Percentiles rank a stretch among this genome's conserved stretches.
Conservation (phyloP, 2,329 filamentous ascomycete genomes). For the Colletotrichum sp. region DNA sequence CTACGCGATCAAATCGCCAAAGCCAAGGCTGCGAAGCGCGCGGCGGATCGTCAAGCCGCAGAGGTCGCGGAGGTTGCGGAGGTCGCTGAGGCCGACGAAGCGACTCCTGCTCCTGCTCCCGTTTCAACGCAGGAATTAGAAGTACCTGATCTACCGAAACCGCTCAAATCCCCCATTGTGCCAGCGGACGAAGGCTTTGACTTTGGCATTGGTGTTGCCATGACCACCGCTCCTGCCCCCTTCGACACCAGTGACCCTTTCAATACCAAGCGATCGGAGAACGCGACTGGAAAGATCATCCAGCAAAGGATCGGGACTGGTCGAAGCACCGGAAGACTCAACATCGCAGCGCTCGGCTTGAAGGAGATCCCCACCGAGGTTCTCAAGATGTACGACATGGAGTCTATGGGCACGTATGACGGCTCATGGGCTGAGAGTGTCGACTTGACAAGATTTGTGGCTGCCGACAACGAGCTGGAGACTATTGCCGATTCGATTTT, state of each 20-base stretch:
- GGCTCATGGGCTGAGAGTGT: slow-evolving; percentile 91
- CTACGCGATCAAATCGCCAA: slow-evolving; percentile 92
- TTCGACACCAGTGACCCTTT: slow-evolving; percentile 64
- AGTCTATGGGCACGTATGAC: slow-evolving; percentile 65
- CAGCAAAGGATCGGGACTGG: slow-evolving; percentile 75
- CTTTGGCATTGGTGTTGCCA: slow-evolving; percentile 47
- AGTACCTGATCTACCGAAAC: not conserved
- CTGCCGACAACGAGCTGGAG: slow-evolving; percentile 88
- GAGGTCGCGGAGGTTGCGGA: slow-evolving; percentile 16
- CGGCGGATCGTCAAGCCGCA: slow-evolving; percentile 42
- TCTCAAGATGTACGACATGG: slow-evolving; percentile 87
- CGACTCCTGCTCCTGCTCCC: not conserved
- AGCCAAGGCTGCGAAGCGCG: slow-evolving; percentile 81
- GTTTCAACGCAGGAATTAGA: not conserved
- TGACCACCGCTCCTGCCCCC: slow-evolving; percentile 8
- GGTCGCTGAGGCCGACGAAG: not conserved
- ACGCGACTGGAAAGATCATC: slow-evolving; percentile 69
- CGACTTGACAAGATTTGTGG: slow-evolving; percentile 82
- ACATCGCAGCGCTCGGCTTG: slow-evolving; percentile 84
- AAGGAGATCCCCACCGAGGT: slow-evolving; percentile 83
- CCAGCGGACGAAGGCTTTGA: slow-evolving; percentile 48
- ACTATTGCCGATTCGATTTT: slow-evolving; percentile 77
- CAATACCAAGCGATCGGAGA: slow-evolving; percentile 66
- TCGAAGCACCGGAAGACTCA: slow-evolving; percentile 79
- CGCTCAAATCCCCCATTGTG: slow-evolving; percentile 39